phyloP scores from a whole-genome alignment of 306 rosid genomes.

The Corylus heterophylla region DNA sequence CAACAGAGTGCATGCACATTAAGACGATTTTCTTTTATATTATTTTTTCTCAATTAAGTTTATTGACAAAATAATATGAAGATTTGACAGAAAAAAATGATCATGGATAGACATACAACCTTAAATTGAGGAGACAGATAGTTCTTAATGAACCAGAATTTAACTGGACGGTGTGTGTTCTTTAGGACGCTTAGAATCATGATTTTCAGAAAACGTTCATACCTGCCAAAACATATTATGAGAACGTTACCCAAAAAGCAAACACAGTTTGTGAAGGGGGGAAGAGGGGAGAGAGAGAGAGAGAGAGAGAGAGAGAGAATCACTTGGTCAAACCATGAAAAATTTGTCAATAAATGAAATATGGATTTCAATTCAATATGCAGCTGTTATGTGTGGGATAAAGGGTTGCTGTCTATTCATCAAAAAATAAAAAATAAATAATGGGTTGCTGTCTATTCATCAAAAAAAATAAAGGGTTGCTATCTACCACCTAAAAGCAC shows the following conservation, averaged over 20 bases:
- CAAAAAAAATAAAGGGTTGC: neutral
- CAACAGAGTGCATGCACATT: conserved; percentile 26
- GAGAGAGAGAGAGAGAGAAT: conserved; percentile 9
- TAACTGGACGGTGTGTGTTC: conserved; percentile 90
- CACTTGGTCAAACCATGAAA: conserved; percentile 1
- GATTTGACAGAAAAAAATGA: neutral
- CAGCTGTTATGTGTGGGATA: neutral
- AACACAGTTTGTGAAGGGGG: conserved; percentile 13
- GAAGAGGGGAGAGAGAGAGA: neutral
- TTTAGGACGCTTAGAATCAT: conserved; percentile 94
- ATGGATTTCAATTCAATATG: conserved; percentile 1
- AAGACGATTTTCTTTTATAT: conserved; percentile 13
- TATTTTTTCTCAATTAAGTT: conserved; percentile 11
- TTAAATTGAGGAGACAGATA: conserved; percentile 95
- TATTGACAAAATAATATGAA: conserved; percentile 16
- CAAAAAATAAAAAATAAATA: neutral
- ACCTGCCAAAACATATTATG: conserved; percentile 53
- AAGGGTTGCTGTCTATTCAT: neutral
- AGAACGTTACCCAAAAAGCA: conserved; percentile 16
- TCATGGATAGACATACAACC: conserved; percentile 43
- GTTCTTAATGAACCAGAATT: conserved; percentile 99
- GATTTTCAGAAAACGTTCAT: conserved; percentile 92
- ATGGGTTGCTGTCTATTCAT: neutral
- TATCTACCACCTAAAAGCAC: neutral
- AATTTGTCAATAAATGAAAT: neutral